Base-by-base conservation (phyloP, 345 rosid species). In the Gossypium rotundifolium region DNA sequence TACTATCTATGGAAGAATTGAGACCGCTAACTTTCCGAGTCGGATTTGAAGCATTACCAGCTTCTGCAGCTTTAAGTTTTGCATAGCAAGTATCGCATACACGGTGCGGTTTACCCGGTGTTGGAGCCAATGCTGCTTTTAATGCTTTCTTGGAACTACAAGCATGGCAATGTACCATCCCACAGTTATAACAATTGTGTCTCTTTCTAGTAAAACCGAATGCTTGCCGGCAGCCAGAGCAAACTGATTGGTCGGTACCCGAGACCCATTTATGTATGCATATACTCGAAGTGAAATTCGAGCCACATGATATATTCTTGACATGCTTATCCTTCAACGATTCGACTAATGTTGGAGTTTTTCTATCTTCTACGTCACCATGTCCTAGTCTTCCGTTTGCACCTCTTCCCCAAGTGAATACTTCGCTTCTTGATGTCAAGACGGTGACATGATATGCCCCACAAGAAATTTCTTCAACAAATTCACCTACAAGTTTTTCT, bases 201-300 rank as follows among this genome's bases (percentile, higher is more conserved):
- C 98, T 89, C 86, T 95, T 95, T 79, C 91, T 86, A 22, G 99
- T 95, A 80, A 95, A 95, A 14, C 99, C 97, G 70, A 95, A 95
- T 18, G 96, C 90, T 79, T 90, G 98, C 49, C 97, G 88, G 75
- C 99, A 95, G 11, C 93, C 90, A 38, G 94, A 88, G 85, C 99
- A 95, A 77, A 93, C 80, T 11, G 98, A 95, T 72, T 93, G 99
- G 73, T 95, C 99, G 7, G 90, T 90, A 33, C 98, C 98, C 0
- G 98, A 91, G 63, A 91, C 91, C 99, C 99, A 95, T 73, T 95
- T 95, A 80, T 93, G 99, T 73, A 90, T 90, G 81, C 97, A 95
- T 75, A 95, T 91, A 71, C 93, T 84, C 23, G 98, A 88, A 52
- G 96, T 88, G 71, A 91, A 93, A 87, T 91, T 93, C 2, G 98